Evolutionary conservation across 2,329 filamentous ascomycete species (phyloP), one percentile per base, ranked within the genome.

Genomic region (Aureobasidium leucospermi): DNA sequence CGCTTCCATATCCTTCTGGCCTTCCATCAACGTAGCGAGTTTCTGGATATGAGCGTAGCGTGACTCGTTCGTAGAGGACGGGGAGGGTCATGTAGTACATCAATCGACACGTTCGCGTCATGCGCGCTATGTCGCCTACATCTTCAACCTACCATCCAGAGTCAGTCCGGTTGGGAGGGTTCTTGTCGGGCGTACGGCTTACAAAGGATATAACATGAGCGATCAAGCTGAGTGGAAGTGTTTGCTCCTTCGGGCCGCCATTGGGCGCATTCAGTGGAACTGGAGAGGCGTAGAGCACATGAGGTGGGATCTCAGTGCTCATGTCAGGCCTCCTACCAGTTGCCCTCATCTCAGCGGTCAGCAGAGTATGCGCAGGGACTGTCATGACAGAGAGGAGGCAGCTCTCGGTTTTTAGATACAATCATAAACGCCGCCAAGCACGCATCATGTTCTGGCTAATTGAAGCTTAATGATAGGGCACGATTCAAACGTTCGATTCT

Each of bases 81-180:
- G 84, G 83, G 2, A 85, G 73, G 36, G 81, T 76, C 81, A 86
- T 85, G 72, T 86, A 86, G 65, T 85, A 83, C 65, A 85, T 77
- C 42, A 86, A 76, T 13, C 82, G 78, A 62, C 81, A 85, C 55
- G 83, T 84, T 60, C 82, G 77, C 63, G 82, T 84, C 57, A 85
- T 70, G 61, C 81, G 77, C 34, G 82, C 81, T 29, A 86, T 77
- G 67, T 85, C 83, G 61, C 71, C 79, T 45, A 77, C 74, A 72
- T 85, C 75, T 63, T 85, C 80, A 49, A 86, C 72, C 81, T 84
- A 38, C 13, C 51, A 34, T 11, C 48, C 49, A 53, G 32, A 45
- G 45, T 36, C 43, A 62, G 29, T 45, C 41, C 34, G 41, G 36
- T 32, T 32, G 19, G 31, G 6, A 6, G 7, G 6, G 6, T 32